phyloP scores from a whole-genome alignment of 2,329 filamentous ascomycete genomes.

The Thielaviopsis populi region DNA sequence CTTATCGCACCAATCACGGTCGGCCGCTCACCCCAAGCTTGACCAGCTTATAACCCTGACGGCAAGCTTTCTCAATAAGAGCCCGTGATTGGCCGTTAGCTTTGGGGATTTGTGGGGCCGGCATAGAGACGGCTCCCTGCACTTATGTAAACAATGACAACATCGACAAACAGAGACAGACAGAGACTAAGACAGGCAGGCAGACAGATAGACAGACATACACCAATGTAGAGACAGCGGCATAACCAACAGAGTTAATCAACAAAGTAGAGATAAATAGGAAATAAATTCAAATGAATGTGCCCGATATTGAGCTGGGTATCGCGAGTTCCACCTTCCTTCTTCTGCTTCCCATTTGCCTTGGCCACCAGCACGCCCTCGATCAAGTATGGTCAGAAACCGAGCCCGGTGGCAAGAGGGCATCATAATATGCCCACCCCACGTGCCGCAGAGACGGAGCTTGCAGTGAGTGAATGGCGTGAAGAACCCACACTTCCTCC shows the following conservation, averaged over 20 bases:
- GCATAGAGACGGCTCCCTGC: background rate
- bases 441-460: too few relatives aligned
- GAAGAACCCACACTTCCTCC: background rate
- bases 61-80: background rate
- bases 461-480: background rate
- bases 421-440: too few relatives aligned
- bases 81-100: background rate
- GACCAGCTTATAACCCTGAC: background rate
- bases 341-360: background rate
- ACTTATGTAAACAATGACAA: background rate
- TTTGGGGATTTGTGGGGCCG: background rate
- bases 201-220: conserved; percentile 20
- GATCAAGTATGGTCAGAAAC: background rate
- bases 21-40: background rate
- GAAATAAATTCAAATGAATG: conserved; percentile 14
- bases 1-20: background rate
- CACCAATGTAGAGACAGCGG: conserved; percentile 17
- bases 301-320: conserved; percentile 18
- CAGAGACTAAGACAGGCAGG: too few relatives aligned
- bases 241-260: too few relatives aligned
- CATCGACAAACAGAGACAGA: background rate
- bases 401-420: too few relatives aligned
- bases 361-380: background rate
- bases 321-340: conserved; percentile 13
- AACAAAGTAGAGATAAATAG: conserved; percentile 8